A percentile compares a stretch with the other conserved stretches of the same genome.
These are phyloP conservation scores for Biscogniauxia marginata DNA, from an alignment of 2,329 filamentous ascomycete species.

Conservation along the genomic window DNA sequence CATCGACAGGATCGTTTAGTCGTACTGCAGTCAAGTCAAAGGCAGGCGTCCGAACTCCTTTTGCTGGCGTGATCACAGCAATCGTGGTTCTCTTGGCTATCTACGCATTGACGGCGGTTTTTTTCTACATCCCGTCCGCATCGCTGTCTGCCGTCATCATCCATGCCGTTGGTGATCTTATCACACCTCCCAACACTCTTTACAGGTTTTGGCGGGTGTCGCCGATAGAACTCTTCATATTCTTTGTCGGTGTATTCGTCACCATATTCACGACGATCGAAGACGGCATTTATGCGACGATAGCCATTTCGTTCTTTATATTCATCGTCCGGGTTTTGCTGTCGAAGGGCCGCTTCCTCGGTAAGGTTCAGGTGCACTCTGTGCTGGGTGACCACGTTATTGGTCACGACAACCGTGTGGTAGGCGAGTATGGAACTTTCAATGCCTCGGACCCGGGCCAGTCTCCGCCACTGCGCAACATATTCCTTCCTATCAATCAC, in stretches of 20 bases:
- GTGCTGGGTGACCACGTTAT: slow-evolving; percentile 74
- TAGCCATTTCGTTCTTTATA: slow-evolving; percentile 72
- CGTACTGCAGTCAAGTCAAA: slow-evolving; percentile 97
- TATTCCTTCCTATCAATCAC: slow-evolving; percentile 86
- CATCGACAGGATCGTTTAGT: slow-evolving; percentile 92
- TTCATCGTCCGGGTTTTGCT: slow-evolving; percentile 82
- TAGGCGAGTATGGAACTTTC: slow-evolving; percentile 58
- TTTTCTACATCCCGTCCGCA: slow-evolving; percentile 88
- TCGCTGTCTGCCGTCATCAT: slow-evolving; percentile 87
- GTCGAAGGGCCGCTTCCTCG: slow-evolving; percentile 80
- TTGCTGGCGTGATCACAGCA: slow-evolving; percentile 86
- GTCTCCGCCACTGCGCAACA: slow-evolving; percentile 56
- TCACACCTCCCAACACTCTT: slow-evolving; percentile 85
- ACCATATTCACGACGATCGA: slow-evolving; percentile 89
- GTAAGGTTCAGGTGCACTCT: slow-evolving; percentile 79
- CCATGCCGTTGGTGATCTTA: slow-evolving; percentile 88
- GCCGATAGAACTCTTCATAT: slow-evolving; percentile 86
- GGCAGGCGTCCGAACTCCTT: slow-evolving; percentile 87
- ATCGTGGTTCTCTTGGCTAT: slow-evolving; percentile 83
- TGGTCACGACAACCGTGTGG: slow-evolving; percentile 54
- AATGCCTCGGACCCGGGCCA: slow-evolving; percentile 34
- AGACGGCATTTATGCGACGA: slow-evolving; percentile 86
- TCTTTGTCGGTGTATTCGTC: slow-evolving; percentile 88
- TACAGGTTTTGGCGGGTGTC: slow-evolving; percentile 96
- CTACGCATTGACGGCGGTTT: slow-evolving; percentile 82